Evolutionary conservation across 2,329 filamentous ascomycete genomes (phyloP), one percentile per base, ranked within the genome.

Genomic region (Metarhizium guizhouense): DNA sequence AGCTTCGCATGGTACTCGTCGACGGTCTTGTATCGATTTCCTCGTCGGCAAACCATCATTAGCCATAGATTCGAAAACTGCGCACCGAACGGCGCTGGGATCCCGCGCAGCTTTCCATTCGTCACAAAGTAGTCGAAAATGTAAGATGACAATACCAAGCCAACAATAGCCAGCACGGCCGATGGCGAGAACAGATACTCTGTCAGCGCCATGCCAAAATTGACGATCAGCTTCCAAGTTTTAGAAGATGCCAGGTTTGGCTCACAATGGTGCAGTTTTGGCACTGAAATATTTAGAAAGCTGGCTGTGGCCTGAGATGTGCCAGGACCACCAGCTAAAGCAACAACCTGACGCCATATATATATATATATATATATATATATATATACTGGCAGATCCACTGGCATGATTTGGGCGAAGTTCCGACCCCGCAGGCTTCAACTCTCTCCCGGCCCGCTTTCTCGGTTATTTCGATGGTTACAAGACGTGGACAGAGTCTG

Each of bases 51-150:
- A 13, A 84, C 79, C 8, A 76, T 73, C 52, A 96, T 70, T 25
- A 96, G 80, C 92, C 92, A 96, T 32, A 95, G 72, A 63, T 91
- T 90, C 34, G 85, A 83, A 68, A 92, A 89, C 38, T 78, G 75
- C 0, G 80, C 80, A 0, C 81, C 78, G 61, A 86, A 83, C 0
- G 86, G 85, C 0, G 79, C 78, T 0, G 85, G 85, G 16, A 89
- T 79, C 61, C 68, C 62, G 68, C 81, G 67, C 58, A 83, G 75
- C 56, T 71, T 65, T 4, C 65, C 52, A 56, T 73, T 76, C 25
- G 83, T 86, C 55, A 81, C 71, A 30, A 86, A 68, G 67, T 84
- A 87, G 0, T 82, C 76, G 54, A 83, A 78, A 10, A 85, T 53
- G 52, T 84, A 87, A 65, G 75, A 83, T 20, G 76, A 67, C 6